These are phyloP conservation scores for Fusarium illudens DNA, from an alignment of 2,329 filamentous ascomycete species.

Conservation along the genomic window DNA sequence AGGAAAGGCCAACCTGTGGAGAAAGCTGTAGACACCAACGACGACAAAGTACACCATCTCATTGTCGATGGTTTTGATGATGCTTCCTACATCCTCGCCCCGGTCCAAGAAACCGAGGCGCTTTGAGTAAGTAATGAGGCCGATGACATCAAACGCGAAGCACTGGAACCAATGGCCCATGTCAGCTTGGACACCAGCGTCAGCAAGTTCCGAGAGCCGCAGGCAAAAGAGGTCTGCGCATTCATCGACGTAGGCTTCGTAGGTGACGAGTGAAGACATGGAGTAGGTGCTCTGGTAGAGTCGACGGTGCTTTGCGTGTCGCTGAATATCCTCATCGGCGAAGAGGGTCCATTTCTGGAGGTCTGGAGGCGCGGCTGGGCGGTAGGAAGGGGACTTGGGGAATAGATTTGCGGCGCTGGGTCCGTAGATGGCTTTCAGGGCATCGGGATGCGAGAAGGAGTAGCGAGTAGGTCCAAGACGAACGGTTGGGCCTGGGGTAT, in stretches of 20 bases:
- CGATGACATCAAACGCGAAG: conserved; percentile 28
- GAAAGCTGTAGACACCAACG: background rate
- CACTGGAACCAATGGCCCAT: conserved; percentile 31
- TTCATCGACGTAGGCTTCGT: conserved; percentile 19
- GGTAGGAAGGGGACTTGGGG: conserved; percentile 26
- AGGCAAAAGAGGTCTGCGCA: conserved; percentile 16
- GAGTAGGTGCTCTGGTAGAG: conserved; percentile 25
- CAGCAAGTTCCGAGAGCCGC: conserved; percentile 7
- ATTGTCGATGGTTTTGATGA: conserved; percentile 17
- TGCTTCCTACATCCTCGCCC: conserved; percentile 13
- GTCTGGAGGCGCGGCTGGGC: background rate
- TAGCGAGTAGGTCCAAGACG: conserved; percentile 17
- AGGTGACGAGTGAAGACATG: conserved; percentile 24
- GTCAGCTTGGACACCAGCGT: background rate
- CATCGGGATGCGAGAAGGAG: conserved; percentile 11
- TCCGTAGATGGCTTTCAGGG: conserved; percentile 22
- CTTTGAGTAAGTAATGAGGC: conserved; percentile 26
- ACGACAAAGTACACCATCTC: conserved; percentile 9
- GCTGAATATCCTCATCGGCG: conserved; percentile 4
- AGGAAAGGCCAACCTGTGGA: conserved; percentile 1
- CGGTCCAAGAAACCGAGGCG: conserved; percentile 19
- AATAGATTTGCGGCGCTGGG: conserved; percentile 4
- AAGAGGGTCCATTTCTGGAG: conserved; percentile 10
- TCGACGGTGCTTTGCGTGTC: conserved; percentile 7
- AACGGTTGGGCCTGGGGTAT: background rate